Evolutionary conservation across 1,284 basidiomycete genomes (phyloP), one percentile per base, ranked within the genome.

Genomic region (Chondrostereum purpureum): DNA sequence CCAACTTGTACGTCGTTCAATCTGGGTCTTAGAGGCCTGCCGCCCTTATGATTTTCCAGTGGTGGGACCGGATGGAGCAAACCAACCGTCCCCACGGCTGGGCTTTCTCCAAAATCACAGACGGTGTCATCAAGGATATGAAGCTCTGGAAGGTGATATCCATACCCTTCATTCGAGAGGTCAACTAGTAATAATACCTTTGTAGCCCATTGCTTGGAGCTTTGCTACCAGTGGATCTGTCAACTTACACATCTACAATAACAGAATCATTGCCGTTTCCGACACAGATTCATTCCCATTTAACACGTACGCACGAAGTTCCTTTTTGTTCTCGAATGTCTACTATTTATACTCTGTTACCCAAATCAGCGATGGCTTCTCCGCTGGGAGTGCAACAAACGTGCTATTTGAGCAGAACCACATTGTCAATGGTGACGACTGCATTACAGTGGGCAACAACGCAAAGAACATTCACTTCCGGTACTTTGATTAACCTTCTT

Each of bases 381-480:
- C 70, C 33, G 77, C 76, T 3, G 72, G 72, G 21, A 78, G 79
- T 3, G 36, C 8, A 10, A 71, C 66, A 0, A 70, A 81, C 52
- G 54, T 80, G 46, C 56, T 80, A 1, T 78, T 81, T 51, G 77
- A 80, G 54, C 64, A 74, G 51, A 82, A 80, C 48, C 56, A 70
- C 47, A 63, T 82, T 39, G 62, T 69, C 39, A 82, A 80, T 45
- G 78, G 78, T 0, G 80, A 82, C 49, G 79, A 82, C 55, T 82
- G 78, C 40, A 52, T 81, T 21, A 76, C 78, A 0, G 75, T 82
- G 33, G 72, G 73, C 1, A 76, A 61, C 53, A 77, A 77, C 5
- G 73, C 77, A 2, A 73, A 69, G 50, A 75, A 79, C 50, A 75
- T 83, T 31, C 63, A 66, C 44, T 79, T 79, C 63, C 66, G 70